Percentiles rank a stretch among this genome's conserved stretches.
These are phyloP conservation scores for Erodium moschatum DNA, from an alignment of 441 rosid genomes.

Conservation along the genomic window DNA sequence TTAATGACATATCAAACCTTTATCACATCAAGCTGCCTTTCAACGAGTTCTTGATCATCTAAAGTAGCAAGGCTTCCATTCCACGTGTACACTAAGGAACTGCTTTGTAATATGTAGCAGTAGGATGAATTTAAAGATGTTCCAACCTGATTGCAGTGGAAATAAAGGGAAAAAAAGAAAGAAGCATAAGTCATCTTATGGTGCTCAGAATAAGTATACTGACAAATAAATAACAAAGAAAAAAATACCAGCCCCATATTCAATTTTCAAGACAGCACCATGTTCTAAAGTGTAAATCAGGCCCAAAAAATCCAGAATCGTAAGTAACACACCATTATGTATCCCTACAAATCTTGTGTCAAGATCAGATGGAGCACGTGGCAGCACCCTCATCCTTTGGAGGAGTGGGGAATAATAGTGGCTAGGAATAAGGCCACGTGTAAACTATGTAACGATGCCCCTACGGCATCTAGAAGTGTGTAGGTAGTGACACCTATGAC, in stretches of 20 bases:
- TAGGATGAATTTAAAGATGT: slow-evolving; percentile 83
- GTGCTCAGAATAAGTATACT: background rate
- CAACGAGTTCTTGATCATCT: slow-evolving; percentile 76
- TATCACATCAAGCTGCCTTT: slow-evolving; percentile 85
- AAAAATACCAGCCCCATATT: background rate
- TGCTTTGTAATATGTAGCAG: slow-evolving; percentile 79
- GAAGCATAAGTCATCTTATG: background rate
- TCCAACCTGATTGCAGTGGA: slow-evolving; percentile 45
- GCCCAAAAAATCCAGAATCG: background rate
- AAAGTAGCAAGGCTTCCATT: slow-evolving; percentile 74
- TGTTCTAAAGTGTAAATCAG: background rate
- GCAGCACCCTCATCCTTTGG: too few species aligned
- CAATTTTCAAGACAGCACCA: background rate
- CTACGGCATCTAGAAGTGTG: too few species aligned
- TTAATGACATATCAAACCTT: slow-evolving; percentile 41
- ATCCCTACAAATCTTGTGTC: background rate
- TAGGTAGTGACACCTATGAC: too few species aligned
- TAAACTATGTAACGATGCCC: too few species aligned
- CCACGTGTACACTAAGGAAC: slow-evolving; percentile 76
- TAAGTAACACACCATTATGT: background rate
- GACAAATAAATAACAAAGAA: background rate
- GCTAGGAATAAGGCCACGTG: too few species aligned
- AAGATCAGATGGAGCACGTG: too few species aligned
- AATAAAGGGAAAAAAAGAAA: slow-evolving; percentile 4
- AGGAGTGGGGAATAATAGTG: too few species aligned